Percentiles rank a stretch among this genome's conserved stretches.
These are phyloP conservation scores for Solanum peruvianum DNA, from an alignment of 257 asterid genomes.

Conservation along the genomic window DNA sequence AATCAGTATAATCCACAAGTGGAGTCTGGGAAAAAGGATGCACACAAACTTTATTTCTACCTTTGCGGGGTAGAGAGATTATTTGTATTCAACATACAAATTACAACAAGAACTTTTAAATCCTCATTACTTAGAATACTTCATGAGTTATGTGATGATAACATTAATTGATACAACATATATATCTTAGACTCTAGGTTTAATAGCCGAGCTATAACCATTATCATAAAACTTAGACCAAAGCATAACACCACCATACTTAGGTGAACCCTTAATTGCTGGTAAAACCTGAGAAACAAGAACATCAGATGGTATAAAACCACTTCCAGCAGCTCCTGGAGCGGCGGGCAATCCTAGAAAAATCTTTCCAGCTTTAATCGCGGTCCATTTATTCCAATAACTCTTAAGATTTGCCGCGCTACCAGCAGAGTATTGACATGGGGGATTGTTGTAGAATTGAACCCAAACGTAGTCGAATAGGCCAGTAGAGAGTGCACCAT, in stretches of 20 bases:
- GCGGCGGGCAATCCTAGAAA: conserved; percentile 58
- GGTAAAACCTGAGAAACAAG: conserved; percentile 36
- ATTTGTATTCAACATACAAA: not conserved
- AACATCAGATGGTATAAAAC: conserved; percentile 42
- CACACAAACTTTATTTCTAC: not conserved
- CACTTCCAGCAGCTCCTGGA: conserved; percentile 54
- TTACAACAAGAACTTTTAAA: not conserved
- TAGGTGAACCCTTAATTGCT: conserved; percentile 25
- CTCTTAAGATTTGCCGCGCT: conserved; percentile 11
- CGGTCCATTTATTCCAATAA: conserved; percentile 45
- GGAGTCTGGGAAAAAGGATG: not conserved
- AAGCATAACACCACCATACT: conserved; percentile 77
- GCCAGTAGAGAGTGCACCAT: conserved; percentile 34
- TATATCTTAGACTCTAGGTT: not conserved
- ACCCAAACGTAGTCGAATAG: conserved; percentile 62
- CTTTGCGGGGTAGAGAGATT: not conserved
- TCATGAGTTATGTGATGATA: not conserved
- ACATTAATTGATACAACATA: not conserved
- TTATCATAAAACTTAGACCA: conserved; percentile 38
- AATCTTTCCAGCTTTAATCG: conserved; percentile 27
- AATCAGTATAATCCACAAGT: not conserved
- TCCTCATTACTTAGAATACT: not conserved
- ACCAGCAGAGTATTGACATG: conserved; percentile 38
- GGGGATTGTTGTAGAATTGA: conserved; percentile 62
- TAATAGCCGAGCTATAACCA: not conserved